phyloP scores from a whole-genome alignment of 352 stramenopile species.

The Phytophthora sojae region DNA sequence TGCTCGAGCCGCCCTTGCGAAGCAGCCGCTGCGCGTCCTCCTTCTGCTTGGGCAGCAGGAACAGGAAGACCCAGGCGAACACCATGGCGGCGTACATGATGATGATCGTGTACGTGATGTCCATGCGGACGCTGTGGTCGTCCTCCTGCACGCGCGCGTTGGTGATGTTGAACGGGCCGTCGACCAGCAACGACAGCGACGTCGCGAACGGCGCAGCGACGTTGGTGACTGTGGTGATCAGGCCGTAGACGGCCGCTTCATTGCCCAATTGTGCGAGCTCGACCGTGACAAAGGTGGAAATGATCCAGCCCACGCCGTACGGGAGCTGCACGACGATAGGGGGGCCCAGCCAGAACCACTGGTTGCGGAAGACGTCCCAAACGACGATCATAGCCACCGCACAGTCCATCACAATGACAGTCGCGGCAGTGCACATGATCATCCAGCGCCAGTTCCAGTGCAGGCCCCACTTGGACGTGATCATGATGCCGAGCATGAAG shows the following conservation, averaged over 20 bases:
- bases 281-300: conserved; percentile 29
- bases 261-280: conserved; percentile 27
- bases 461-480: conserved; percentile 42
- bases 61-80: conserved; percentile 28
- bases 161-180: conserved; percentile 26
- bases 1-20: conserved; percentile 18
- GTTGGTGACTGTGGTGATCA: conserved; percentile 29
- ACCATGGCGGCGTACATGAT: conserved; percentile 30
- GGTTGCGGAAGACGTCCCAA: conserved; percentile 30
- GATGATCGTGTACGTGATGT: conserved; percentile 32
- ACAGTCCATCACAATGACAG: conserved; percentile 20
- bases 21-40: conserved; percentile 23
- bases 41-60: conserved; percentile 31
- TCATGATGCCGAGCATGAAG: conserved; percentile 44
- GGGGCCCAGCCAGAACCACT: conserved; percentile 29
- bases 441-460: conserved; percentile 36
- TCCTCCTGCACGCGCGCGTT: conserved; percentile 21
- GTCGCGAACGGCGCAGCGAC: conserved; percentile 20
- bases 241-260: conserved; percentile 24
- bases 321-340: conserved; percentile 30
- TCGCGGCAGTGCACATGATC: conserved; percentile 17
- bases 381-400: conserved; percentile 21
- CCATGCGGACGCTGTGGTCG: conserved; percentile 27
- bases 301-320: conserved; percentile 32
- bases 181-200: conserved; percentile 18